Evolutionary conservation across 306 rosid species (phyloP), one percentile per base, ranked within the genome.

Genomic region (Biancaea sappan): DNA sequence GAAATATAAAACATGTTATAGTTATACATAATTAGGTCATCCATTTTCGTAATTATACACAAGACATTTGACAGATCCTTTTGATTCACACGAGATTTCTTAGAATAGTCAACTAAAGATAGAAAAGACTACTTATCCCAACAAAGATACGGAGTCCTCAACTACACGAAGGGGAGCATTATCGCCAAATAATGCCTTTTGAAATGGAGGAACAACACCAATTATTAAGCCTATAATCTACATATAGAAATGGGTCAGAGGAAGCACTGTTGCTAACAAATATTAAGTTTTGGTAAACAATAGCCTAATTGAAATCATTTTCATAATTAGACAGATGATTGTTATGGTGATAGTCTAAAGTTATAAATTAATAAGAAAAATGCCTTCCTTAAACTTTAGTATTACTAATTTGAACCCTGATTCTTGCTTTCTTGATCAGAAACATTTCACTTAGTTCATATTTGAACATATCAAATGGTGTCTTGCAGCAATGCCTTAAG

Each of bases 171-270:
- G 67, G 21, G 84, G 77, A 79, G 82, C 84, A 43, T 44, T 21
- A 44, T 76, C 82, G 5, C 87, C 87, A 7, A 83, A 50, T 16
- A 83, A 38, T 66, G n/a, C 8, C 73, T 44, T 79, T 60, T n/a
- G 57, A 34, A 83, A 32, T 15, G 26, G 82, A 71, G 87, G 66
- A 29, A 72, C 69, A 58, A 34, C 60, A 29, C 81, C 86, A 1
- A 83, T 38, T 13, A 72, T 59, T 34, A 83, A 19, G 34, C 84
- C 86, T n/a, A 79, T 16, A 52, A 79, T 50, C 86, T 83, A 41
- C 35, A 38, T 26, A 18, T 21, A 31, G 6, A 57, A 56, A 62
- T 37, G 46, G 19, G 7, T 7, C 35, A 73, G 26, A 15, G n/a
- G 31, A 14, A 16, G 14, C 11, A 32, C 52, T 5, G 13, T 21